Conservation (phyloP, 495 filamentous ascomycete species). For the Tuber brumale region DNA sequence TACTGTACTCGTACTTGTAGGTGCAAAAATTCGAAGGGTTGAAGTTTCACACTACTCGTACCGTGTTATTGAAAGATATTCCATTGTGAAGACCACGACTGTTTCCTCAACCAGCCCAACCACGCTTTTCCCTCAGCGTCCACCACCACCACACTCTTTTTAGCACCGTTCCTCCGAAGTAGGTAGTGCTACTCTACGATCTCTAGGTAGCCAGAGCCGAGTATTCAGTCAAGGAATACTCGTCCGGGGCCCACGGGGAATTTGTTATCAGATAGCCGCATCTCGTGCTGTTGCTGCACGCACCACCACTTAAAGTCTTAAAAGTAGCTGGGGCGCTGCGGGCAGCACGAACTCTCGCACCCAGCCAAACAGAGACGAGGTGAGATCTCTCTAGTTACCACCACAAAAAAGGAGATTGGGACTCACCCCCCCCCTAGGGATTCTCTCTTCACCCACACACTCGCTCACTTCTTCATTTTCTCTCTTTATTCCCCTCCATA, state of each 20-base stretch:
- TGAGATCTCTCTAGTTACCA: neutral
- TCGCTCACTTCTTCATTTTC: constrained; percentile 12
- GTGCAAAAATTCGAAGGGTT: neutral
- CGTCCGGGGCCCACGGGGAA: constrained; percentile 34
- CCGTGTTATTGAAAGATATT: neutral
- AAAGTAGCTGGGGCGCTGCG: constrained; percentile 21
- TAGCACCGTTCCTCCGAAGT: neutral
- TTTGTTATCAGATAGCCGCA: constrained; percentile 40
- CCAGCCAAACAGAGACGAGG: neutral
- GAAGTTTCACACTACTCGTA: neutral
- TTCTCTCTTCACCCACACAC: constrained; percentile 5
- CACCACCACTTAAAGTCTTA: constrained; percentile 25
- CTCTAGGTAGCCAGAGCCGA: constrained; percentile 24
- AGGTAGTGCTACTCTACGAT: neutral
- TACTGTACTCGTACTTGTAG: too few species aligned
- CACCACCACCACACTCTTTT: constrained; percentile 12
- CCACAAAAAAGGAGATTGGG: constrained; percentile 21
- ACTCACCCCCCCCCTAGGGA: constrained; percentile 15
- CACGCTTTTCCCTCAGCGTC: constrained; percentile 18
- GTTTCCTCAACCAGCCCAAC: constrained; percentile 29
- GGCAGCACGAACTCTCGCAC: constrained; percentile 3
- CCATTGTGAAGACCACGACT: constrained; percentile 4
- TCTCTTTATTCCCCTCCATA: constrained; percentile 1
- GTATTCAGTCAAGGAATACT: constrained; percentile 35
- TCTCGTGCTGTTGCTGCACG: constrained; percentile 30